Conservation (phyloP, 345 rosid genomes). For the Psidium guajava region DNA sequence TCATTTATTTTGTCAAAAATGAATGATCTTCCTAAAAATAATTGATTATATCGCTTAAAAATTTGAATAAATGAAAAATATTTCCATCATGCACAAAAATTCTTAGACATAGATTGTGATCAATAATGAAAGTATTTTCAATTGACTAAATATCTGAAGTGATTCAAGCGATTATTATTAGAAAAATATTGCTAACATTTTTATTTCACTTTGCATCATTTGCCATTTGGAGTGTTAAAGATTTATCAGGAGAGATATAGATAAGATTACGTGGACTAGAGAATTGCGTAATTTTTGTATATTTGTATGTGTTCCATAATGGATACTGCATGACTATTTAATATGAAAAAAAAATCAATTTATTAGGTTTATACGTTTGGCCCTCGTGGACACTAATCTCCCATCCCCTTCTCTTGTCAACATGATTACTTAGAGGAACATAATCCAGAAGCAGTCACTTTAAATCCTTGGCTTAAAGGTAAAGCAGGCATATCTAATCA, state of each 20-base stretch:
- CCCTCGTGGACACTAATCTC: background rate
- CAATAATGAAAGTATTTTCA: too few species aligned
- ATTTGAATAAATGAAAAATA: too few species aligned
- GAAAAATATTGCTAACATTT: background rate
- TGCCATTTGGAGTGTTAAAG: background rate
- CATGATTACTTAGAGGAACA: background rate
- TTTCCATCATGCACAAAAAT: too few species aligned
- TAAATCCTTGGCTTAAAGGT: background rate
- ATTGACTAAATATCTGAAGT: too few species aligned
- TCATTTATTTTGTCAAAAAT: too few species aligned
- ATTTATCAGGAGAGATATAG: background rate
- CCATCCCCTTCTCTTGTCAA: background rate
- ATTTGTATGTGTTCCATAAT: background rate
- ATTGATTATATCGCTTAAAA: too few species aligned
- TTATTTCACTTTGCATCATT: background rate
- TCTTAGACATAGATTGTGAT: too few species aligned
- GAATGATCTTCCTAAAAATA: too few species aligned
- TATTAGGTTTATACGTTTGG: background rate
- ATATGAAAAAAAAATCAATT: too few species aligned
- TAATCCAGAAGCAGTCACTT: background rate
- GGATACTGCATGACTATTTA: background rate
- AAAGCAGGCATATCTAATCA: background rate
- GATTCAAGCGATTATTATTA: too few species aligned
- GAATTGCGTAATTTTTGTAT: background rate
- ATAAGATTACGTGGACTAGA: background rate